Base-by-base conservation (phyloP, 768 basidiomycete genomes). In the Mycena haematopus region DNA sequence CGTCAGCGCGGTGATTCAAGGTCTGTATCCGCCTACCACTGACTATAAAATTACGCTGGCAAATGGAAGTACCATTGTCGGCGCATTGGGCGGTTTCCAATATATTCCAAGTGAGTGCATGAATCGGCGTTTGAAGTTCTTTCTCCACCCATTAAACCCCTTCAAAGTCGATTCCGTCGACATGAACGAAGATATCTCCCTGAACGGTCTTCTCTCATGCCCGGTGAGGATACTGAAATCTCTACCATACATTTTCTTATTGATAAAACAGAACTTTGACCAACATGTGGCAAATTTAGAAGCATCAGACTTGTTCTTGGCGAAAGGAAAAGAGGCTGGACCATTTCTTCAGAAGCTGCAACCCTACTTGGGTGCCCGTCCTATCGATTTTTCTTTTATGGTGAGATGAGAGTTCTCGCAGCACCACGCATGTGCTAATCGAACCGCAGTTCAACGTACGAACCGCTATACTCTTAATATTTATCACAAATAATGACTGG, bases 41-140 rank as follows among this genome's bases (percentile, higher is more conserved):
- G 59, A 70, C 13, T 77, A 78, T 25, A 79, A 71, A 47, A 79
- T 77, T 44, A 79, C 79, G 0, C 73, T 87, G 24, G 84, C 84
- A 0, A 82, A 87, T 56, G 80, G 82, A 2, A 74, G 80, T 19
- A 79, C 68, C 14, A 70, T 86, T 58, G 68, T 74, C 1, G 79
- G 79, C 25, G 83, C 85, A 0, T 70, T 85, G 0, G 72, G 71
- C 6, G 86, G 86, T 2, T 87, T 84, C 68, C 84, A 84, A 68
- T 62, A 55, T 49, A 46, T 65, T 24, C 64, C 65, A 1, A 62
- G 60, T 62, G 54, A 58, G 56, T 57, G 53, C 25, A 53, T 3
- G 54, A 52, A n/a, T 22, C 40, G 59, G 40, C 19, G 15, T n/a
- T 53, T 6, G n/a, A n/a, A 36, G 21, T 2, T 10, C 45, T 36